Base-by-base conservation (phyloP, 768 basidiomycete species). In the Tricholoma furcatifolium region DNA sequence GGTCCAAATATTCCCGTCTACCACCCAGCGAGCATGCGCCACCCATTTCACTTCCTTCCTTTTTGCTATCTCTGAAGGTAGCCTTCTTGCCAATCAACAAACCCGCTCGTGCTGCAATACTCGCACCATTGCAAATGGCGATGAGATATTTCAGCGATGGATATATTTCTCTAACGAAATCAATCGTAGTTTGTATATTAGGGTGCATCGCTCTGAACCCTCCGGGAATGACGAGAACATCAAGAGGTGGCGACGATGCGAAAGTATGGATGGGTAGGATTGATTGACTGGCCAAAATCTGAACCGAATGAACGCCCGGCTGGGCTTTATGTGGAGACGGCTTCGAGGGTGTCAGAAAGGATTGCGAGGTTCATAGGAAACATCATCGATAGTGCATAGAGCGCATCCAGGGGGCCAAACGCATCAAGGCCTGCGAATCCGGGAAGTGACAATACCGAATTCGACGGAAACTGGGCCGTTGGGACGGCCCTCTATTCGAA, bases 1-100 rank as follows among this genome's bases (percentile, higher is more conserved):
- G 4, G 77, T 74, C 76, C 76, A 80, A 17, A 78, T 64, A 55
- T 78, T 78, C n/a, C 72, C 76, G 55, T 77, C 74, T 2, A 70
- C 71, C 1, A 79, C 76, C 77, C 76, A 80, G 31, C 77, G 66
- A 7, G 78, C 78, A 46, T 69, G 69, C 1, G 70, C 42, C 6
- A 77, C 66, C 77, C 78, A 79, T 6, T 71, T 57, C 10, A 78
- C 74, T 43, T 71, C 62, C 3, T 70, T 62, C 8, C 67, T 60
- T 30, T 58, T 31, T 15, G 59, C 64, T 12, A 61, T 63, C 6
- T 65, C 64, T 27, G 58, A 39, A 20, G 3, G 77, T 80, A 6
- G 76, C 77, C 18, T 62, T 64, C 43, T 65, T 67, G n/a, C 74
- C 74, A 44, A 77, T 76, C 18, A 79, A 60, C 1, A 74, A 57